Evolutionary conservation across 228 moss, liverwort and hornwort species (phyloP), one percentile per base, ranked within the genome.

Genomic region (Sphagnum magellanicum): DNA sequence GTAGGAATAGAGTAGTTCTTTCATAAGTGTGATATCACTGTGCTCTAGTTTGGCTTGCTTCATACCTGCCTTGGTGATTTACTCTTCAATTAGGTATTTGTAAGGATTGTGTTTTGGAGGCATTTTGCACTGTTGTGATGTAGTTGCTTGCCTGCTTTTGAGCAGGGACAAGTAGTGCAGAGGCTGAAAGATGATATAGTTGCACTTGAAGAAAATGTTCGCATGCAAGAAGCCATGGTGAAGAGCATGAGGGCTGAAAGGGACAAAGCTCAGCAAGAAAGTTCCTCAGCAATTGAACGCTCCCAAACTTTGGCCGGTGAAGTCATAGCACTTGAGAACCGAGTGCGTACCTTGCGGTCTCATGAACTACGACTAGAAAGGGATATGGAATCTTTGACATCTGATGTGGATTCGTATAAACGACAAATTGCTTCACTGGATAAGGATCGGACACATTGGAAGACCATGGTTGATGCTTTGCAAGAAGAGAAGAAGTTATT

Each of bases 221-320:
- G 83, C 67, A 92, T 91, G 57, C 98, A 86, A 75, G 84, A 93
- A 57, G 77, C 73, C 10, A 76, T 79, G 65, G 83, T 77, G 16
- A 79, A 75, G 72, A 75, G 77, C 69, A 71, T 98, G 84, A 86
- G 79, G 70, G 61, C 80, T 59, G 94, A 98, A 79, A 90, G 79
- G 73, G 87, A 90, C 53, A 91, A 87, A 80, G 92, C 98, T 53
- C 78, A 87, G 55, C 94, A 89, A 71, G 94, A 94, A 58, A 83
- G 79, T 68, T 84, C 76, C 58, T 81, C 87, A 72, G 90, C 92
- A 68, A 78, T 89, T 16, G 98, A 89, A 68, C 98, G 89, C 65
- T 89, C 94, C n/a, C 91, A 92, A 72, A 72, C 94, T 12, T 76
- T 98, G 76, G 98, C 98, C n/a, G 90, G 90, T 64, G 94, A 94